Evolutionary conservation across 129 eudicot species (phyloP), one percentile per base, ranked within the genome.

Genomic region (Flaveria brownii): DNA sequence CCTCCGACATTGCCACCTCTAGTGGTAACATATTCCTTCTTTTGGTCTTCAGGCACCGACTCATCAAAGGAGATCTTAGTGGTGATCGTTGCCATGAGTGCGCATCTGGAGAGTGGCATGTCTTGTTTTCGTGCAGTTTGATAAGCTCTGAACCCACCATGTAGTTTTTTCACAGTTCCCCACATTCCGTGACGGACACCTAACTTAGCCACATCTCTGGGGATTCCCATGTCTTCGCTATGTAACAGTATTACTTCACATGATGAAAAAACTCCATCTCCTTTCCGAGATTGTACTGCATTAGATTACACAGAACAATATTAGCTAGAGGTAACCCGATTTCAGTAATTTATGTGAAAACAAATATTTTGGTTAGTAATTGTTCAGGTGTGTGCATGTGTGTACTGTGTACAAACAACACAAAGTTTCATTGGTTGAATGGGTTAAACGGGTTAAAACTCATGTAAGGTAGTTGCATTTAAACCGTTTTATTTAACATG

Each of bases 131-230:
- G 80, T 22, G 88, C 87, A 41, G 57, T 81, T 71, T 93, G 98
- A 70, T 93, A 93, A 20, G 96, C 90, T 77, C 97, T 80, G 52
- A 93, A 87, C 57, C 98, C 98, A 16, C 91, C 82, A 25, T 93
- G 91, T 0, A 91, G 65, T 62, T 88, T 93, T 82, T 93, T 90
- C 45, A 93, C 96, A 22, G 98, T 87, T 61, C 97, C 98, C 98
- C 98, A 93, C 98, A 93, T 93, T 41, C 98, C 98, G 12, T 88
- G 96, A 47, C 97, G 97, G 47, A 93, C 93, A 9, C 97, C 98
- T 28, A 93, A 60, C 68, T 91, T 90, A 39, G 98, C 97, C 33
- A 93, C 98, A 9, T 94, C 98, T 69, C 90, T 82, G 7, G 98
- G 98, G 76, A 94, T 94, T 26, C 98, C 98, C 98, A 94, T 94